These are phyloP conservation scores for Xylariaceae sp. DNA, from an alignment of 2,329 filamentous ascomycete genomes.

Conservation along the genomic window DNA sequence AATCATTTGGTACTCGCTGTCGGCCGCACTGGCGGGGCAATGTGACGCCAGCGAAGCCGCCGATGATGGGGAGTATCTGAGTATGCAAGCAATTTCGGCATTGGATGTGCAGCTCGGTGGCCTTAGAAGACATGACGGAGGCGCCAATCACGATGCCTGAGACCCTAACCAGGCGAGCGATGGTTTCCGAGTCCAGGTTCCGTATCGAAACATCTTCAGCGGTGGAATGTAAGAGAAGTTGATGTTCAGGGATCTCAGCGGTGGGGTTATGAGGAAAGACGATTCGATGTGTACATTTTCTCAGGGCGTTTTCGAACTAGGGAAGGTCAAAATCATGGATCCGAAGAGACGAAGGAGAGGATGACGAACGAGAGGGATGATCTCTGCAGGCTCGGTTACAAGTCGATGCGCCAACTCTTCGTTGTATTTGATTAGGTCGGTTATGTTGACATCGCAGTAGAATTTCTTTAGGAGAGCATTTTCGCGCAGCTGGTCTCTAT, in stretches of 20 bases:
- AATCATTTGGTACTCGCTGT: conserved; percentile 57
- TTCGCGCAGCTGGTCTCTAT: conserved; percentile 87
- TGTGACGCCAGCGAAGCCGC: conserved; percentile 82
- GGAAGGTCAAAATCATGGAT: conserved; percentile 6
- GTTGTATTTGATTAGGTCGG: conserved; percentile 91
- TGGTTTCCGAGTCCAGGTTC: conserved; percentile 85
- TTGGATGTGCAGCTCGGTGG: conserved; percentile 77
- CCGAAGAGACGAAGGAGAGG: background rate
- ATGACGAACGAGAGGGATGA: conserved; percentile 76
- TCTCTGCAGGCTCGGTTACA: conserved; percentile 82
- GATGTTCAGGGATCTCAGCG: conserved; percentile 76
- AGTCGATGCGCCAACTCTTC: conserved; percentile 90
- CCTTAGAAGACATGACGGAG: conserved; percentile 93
- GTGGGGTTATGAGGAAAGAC: conserved; percentile 71
- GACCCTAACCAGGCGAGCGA: conserved; percentile 91
- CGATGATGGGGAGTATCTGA: conserved; percentile 65
- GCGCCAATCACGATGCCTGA: conserved; percentile 97
- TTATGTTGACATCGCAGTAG: conserved; percentile 93
- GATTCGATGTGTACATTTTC: conserved; percentile 87
- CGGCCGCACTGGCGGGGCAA: conserved; percentile 75
- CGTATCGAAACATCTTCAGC: conserved; percentile 89
- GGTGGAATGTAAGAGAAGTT: conserved; percentile 89
- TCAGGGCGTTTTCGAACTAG: conserved; percentile 86
- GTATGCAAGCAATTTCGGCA: conserved; percentile 79
- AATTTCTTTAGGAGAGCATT: conserved; percentile 93